Evolutionary conservation across 176 grass and related monocot genomes (phyloP).

Genomic region (Juncus inflexus): DNA sequence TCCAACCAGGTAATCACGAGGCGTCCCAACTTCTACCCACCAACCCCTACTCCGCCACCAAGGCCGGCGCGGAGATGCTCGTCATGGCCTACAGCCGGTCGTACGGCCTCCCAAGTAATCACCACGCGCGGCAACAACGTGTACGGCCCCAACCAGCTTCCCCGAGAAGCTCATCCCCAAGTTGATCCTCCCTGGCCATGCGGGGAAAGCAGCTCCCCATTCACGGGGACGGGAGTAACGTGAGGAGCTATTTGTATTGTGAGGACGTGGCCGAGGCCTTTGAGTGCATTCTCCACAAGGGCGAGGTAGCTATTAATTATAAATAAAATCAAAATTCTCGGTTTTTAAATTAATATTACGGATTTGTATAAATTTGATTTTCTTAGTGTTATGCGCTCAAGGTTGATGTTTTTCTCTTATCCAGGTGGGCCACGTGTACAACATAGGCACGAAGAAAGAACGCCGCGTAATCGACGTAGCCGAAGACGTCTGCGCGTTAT

Average conservation of each 20-base stretch:
- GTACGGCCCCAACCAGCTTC: slow-evolving; percentile 71
- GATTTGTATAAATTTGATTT: background rate
- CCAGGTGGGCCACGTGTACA: slow-evolving; percentile 60
- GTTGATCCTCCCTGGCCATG: slow-evolving; percentile 63
- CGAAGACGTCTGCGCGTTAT: slow-evolving; percentile 60
- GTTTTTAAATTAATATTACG: background rate
- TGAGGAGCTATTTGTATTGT: slow-evolving; percentile 69
- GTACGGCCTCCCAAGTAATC: slow-evolving; percentile 66
- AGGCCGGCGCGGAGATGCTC: slow-evolving; percentile 73
- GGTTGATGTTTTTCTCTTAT: background rate
- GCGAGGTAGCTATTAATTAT: slow-evolving; percentile 42
- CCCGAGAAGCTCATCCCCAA: slow-evolving; percentile 88
- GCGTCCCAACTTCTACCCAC: slow-evolving; percentile 70
- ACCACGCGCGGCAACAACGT: slow-evolving; percentile 82
- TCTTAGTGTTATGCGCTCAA: background rate
- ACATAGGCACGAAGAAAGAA: slow-evolving; percentile 70
- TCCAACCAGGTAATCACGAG: slow-evolving; percentile 41
- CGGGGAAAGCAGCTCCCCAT: slow-evolving; percentile 54
- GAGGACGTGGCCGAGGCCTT: slow-evolving; percentile 83
- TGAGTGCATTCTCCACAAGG: slow-evolving; percentile 70
- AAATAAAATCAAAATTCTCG: background rate
- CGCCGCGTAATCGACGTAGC: slow-evolving; percentile 72
- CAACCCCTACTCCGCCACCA: slow-evolving; percentile 70
- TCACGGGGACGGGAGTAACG: slow-evolving; percentile 70
- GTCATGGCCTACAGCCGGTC: slow-evolving; percentile 80